phyloP scores from a whole-genome alignment of 2,329 filamentous ascomycete species.

The Pseudogymnoascus sp. region DNA sequence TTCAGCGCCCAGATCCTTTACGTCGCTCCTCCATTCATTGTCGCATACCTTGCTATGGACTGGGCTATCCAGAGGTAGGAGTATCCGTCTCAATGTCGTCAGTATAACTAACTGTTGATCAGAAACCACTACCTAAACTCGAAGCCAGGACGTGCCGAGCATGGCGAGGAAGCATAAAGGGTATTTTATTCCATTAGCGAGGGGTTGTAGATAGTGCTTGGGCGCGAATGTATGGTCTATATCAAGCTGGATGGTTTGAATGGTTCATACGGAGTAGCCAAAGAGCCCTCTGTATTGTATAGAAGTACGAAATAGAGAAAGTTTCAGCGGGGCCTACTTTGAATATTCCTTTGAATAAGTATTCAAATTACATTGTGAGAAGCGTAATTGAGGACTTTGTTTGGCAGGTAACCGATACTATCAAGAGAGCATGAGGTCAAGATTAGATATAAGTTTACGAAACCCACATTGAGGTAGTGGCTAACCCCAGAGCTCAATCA shows the following conservation, averaged over 20 bases:
- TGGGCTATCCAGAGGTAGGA: constrained; percentile 84
- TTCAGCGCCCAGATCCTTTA: constrained; percentile 82
- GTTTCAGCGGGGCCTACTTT: neutral
- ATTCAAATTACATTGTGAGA: neutral
- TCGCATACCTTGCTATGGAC: constrained; percentile 73
- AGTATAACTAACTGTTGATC: constrained; percentile 10
- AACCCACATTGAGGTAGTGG: neutral
- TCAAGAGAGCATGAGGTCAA: neutral
- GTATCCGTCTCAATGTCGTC: neutral
- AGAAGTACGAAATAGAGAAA: constrained; percentile 6
- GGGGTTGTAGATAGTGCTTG: neutral
- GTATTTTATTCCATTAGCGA: neutral
- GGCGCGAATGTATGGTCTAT: neutral
- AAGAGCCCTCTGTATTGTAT: constrained; percentile 7
- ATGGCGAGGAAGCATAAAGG: constrained; percentile 33
- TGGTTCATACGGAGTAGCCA: neutral
- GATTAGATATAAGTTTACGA: neutral
- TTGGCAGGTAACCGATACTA: neutral
- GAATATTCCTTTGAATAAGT: neutral
- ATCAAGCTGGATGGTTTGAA: neutral
- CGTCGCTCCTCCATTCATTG: constrained; percentile 69
- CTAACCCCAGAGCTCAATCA: neutral
- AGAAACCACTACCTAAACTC: constrained; percentile 79
- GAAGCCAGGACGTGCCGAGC: constrained; percentile 58
- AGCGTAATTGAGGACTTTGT: neutral